Conservation (phyloP, 371 early-diverging fungal genomes). For the Saksenaea oblongispora region DNA sequence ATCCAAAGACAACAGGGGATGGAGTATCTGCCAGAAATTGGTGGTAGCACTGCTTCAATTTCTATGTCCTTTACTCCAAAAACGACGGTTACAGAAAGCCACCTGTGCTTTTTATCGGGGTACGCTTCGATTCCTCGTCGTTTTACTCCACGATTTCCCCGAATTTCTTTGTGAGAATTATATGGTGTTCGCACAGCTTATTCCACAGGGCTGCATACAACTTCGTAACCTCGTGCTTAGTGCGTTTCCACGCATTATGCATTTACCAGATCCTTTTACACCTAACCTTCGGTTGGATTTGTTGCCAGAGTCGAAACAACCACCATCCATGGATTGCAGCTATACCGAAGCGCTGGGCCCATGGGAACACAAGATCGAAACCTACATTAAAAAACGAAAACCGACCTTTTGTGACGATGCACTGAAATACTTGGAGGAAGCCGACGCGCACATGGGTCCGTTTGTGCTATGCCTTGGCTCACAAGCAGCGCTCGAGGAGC, state of each 20-base stretch:
- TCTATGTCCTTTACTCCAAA: slow-evolving; percentile 76
- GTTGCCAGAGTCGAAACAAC: slow-evolving; percentile 70
- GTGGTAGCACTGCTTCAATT: slow-evolving; percentile 81
- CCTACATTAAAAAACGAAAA: neutral
- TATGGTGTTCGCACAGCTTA: slow-evolving; percentile 85
- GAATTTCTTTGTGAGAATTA: slow-evolving; percentile 94
- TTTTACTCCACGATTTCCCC: slow-evolving; percentile 95
- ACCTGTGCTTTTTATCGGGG: slow-evolving; percentile 86
- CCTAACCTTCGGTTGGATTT: slow-evolving; percentile 88
- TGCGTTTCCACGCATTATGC: slow-evolving; percentile 93
- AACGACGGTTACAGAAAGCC: slow-evolving; percentile 59
- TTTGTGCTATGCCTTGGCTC: slow-evolving; percentile 35
- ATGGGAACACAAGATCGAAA: slow-evolving; percentile 8
- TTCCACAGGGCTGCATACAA: slow-evolving; percentile 92
- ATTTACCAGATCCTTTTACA: slow-evolving; percentile 94
- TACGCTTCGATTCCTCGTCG: slow-evolving; percentile 84
- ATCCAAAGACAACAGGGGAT: slow-evolving; percentile 53
- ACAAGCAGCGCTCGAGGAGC: slow-evolving; percentile 18
- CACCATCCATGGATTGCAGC: slow-evolving; percentile 24
- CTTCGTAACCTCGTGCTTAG: slow-evolving; percentile 91
- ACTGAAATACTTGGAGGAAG: neutral
- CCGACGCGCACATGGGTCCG: slow-evolving; percentile 15
- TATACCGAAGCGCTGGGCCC: slow-evolving; percentile 8
- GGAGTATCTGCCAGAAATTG: slow-evolving; percentile 84
- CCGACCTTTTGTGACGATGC: slow-evolving; percentile 1